Evolutionary conservation across 1,284 basidiomycete species (phyloP), one percentile per base, ranked within the genome.

Genomic region (Trichosporon asahii): DNA sequence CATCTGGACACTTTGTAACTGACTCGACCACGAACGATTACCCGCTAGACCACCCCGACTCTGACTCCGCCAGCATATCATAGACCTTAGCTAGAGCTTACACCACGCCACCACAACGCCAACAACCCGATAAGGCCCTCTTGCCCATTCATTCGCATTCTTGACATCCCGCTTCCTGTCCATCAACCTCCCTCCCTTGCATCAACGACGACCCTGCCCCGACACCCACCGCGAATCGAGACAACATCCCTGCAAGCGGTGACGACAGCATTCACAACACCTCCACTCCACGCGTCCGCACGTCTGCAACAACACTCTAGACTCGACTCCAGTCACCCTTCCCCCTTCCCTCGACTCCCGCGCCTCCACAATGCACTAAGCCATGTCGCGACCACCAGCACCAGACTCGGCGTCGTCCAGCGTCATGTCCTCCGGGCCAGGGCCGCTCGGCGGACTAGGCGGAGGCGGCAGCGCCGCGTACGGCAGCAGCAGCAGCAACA

Each of bases 381-480:
- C 61, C 18, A 68, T 68, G 67, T 44, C 67, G 18, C 40, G 60
- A 21, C 21, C 49, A 23, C 21, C 49, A 53, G 49, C 49, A 23
- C 44, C 35, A 46, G 63, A 68, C 35, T 44, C 49, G 53, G 55
- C 67, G 46, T 64, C 64, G 31, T 64, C 61, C 40, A 53, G 25
- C 61, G 33, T 55, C 49, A 64, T 63, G 40, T 29, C 67, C 40
- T 33, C 27, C 57, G 57, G 57, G 29, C 57, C 57, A 18, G 57
- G 57, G 29, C 29, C 27, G 15, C 57, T 61, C 57, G 57, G 29
- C 57, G 27, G 27, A 8, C 60, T 46, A 21, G 57, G 57, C 27
- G 61, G 60, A 49, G 29, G 40, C 66, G 57, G 37, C 60, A 25
- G 18, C 40, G 25, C 61, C 31, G 6, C 31, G 31, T 33, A 33